These are phyloP conservation scores for Periconia macrospinosa DNA, from an alignment of 2,329 filamentous ascomycete genomes.

Conservation along the genomic window DNA sequence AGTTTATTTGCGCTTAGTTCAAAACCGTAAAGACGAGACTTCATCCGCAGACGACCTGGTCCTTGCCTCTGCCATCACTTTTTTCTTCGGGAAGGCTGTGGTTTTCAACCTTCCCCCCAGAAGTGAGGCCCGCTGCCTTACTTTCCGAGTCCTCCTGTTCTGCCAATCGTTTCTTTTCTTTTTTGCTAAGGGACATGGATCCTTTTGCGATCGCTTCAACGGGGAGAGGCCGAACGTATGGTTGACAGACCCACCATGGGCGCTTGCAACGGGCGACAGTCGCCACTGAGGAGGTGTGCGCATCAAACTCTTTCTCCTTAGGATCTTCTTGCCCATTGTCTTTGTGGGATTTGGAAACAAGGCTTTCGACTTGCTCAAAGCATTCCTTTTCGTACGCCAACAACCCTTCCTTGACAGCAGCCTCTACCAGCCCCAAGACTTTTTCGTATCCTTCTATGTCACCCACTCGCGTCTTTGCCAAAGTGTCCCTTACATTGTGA, in stretches of 20 bases:
- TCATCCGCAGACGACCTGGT: slow-evolving; percentile 46
- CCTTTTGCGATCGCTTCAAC: slow-evolving; percentile 85
- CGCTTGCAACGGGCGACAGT: slow-evolving; percentile 72
- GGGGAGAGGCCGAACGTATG: slow-evolving; percentile 82
- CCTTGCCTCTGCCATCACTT: slow-evolving; percentile 5
- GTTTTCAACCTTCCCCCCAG: slow-evolving; percentile 57
- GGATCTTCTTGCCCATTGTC: slow-evolving; percentile 43
- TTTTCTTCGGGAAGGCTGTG: slow-evolving; percentile 40
- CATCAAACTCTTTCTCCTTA: slow-evolving; percentile 23
- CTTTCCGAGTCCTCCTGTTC: slow-evolving; percentile 41
- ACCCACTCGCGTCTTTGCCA: slow-evolving; percentile 69
- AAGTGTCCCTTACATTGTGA: slow-evolving; percentile 81
- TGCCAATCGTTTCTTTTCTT: slow-evolving; percentile 49
- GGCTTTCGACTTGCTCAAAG: background rate
- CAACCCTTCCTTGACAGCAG: slow-evolving; percentile 71
- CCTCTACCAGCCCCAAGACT: slow-evolving; percentile 74
- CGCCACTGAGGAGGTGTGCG: slow-evolving; percentile 62
- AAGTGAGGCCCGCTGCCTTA: slow-evolving; percentile 24
- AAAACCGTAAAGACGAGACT: background rate
- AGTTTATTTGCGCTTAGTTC: too few species aligned
- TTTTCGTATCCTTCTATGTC: slow-evolving; percentile 78
- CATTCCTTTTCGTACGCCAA: slow-evolving; percentile 61
- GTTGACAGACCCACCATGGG: slow-evolving; percentile 89
- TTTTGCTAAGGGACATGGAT: slow-evolving; percentile 73
- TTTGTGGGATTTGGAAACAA: slow-evolving; percentile 5